Evolutionary conservation across 2,329 filamentous ascomycete species (phyloP).

Genomic region (Verticillium zaregamsianum): DNA sequence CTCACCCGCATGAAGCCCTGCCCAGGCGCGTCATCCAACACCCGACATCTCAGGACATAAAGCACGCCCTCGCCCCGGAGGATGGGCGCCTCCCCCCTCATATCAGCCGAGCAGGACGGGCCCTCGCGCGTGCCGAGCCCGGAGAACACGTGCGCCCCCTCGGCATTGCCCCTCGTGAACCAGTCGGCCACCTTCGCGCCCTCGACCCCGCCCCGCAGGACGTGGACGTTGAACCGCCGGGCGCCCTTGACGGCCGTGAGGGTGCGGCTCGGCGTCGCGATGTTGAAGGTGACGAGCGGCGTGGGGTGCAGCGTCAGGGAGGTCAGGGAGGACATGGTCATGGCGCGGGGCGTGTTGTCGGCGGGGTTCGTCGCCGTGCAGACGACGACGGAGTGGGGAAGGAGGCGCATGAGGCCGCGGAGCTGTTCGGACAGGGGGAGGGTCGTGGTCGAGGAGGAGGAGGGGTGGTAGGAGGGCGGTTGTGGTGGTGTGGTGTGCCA

Average conservation of each 20-base stretch:
- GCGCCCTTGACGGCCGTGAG: constrained; percentile 43
- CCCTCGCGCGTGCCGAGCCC: constrained; percentile 21
- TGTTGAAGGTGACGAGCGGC: constrained; percentile 53
- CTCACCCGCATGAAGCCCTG: constrained; percentile 41
- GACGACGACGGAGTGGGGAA: constrained; percentile 52
- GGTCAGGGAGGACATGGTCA: constrained; percentile 59
- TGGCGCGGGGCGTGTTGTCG: constrained; percentile 34
- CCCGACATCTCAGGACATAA: constrained; percentile 39
- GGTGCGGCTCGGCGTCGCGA: constrained; percentile 51
- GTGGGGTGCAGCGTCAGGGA: constrained; percentile 48
- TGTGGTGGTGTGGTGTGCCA: constrained; percentile 25
- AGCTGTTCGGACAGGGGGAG: constrained; percentile 39
- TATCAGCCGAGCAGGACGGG: constrained; percentile 10
- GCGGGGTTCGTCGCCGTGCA: constrained; percentile 41
- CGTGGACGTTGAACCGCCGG: constrained; percentile 49
- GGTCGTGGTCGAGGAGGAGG: constrained; percentile 13
- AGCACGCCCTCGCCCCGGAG: constrained; percentile 49
- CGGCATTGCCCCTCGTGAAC: constrained; percentile 46
- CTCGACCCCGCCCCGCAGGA: constrained; percentile 41
- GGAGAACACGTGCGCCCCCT: constrained; percentile 30
- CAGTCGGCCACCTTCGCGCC: constrained; percentile 48
- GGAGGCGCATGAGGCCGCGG: constrained; percentile 48
- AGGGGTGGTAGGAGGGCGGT: constrained; percentile 30
- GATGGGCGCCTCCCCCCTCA: constrained; percentile 30
- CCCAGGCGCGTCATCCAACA: constrained; percentile 33